phyloP scores from a whole-genome alignment of 2,329 filamentous ascomycete genomes.

The Aspergillus glaucus region DNA sequence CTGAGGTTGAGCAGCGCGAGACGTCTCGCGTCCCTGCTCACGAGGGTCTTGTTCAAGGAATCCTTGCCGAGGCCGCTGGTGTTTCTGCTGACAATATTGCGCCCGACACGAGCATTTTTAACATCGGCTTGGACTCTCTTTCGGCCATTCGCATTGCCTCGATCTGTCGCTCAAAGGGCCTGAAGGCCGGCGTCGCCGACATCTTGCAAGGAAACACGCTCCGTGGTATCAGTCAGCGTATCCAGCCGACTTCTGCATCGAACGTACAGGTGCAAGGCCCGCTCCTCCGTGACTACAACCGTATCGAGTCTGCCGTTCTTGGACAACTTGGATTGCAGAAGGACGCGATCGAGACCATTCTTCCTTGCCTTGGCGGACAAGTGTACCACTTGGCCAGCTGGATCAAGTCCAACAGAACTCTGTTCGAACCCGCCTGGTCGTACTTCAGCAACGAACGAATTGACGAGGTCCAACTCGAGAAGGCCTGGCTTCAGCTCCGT shows the following conservation, averaged over 20 bases:
- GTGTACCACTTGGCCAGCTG: constrained; percentile 27
- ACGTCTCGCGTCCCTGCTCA: constrained; percentile 2
- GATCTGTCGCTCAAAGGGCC: constrained; percentile 18
- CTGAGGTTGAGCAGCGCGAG: background rate
- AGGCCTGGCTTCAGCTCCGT: constrained; percentile 25
- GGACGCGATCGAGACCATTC: constrained; percentile 19
- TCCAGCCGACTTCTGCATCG: constrained; percentile 7
- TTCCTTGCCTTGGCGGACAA: constrained; percentile 29
- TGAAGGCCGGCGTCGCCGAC: constrained; percentile 25
- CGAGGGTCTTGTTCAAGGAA: constrained; percentile 13
- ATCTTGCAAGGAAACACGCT: constrained; percentile 27
- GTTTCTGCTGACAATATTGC: constrained; percentile 16
- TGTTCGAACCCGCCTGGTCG: constrained; percentile 26
- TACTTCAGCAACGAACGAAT: constrained; percentile 20
- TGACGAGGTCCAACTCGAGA: constrained; percentile 17
- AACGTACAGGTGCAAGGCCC: constrained; percentile 1
- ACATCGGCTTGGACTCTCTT: constrained; percentile 26
- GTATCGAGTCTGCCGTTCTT: constrained; percentile 8
- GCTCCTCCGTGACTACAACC: constrained; percentile 8
- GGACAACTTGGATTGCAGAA: constrained; percentile 9
- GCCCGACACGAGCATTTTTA: constrained; percentile 24
- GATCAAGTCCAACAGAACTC: constrained; percentile 25
- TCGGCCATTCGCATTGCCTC: constrained; percentile 26
- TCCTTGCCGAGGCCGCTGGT: constrained; percentile 18
- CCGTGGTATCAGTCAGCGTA: constrained; percentile 21